Evolutionary conservation across 2,329 filamentous ascomycete genomes (phyloP).

Genomic region (Ascochyta koolunga): DNA sequence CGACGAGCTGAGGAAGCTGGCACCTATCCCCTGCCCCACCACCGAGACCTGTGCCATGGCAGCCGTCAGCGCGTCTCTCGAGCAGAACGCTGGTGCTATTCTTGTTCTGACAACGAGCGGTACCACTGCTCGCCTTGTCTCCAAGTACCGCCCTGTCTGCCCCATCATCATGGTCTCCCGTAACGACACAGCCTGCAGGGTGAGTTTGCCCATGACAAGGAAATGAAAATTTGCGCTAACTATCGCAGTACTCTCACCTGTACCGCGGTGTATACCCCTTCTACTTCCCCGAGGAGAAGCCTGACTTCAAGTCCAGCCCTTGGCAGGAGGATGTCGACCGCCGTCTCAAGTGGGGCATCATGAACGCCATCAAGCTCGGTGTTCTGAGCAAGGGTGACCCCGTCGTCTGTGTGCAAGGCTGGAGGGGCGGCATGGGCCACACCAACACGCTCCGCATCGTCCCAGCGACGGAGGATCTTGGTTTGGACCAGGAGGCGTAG

Average conservation of each 20-base stretch:
- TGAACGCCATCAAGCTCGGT: constrained; percentile 81
- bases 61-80: constrained; percentile 91
- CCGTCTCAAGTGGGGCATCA: constrained; percentile 96
- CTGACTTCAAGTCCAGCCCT: constrained; percentile 88
- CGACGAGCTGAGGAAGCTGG: constrained; percentile 87
- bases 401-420: constrained; percentile 85
- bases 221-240: constrained; percentile 20
- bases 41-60: constrained; percentile 97
- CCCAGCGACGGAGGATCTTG: constrained; percentile 57
- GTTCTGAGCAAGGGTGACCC: constrained; percentile 74
- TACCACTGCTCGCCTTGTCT: constrained; percentile 90
- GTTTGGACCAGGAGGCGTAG: constrained; percentile 55
- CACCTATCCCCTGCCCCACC: constrained; percentile 81
- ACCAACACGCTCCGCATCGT: constrained; percentile 75
- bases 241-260: constrained; percentile 76
- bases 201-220: constrained; percentile 46
- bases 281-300: constrained; percentile 90
- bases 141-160: constrained; percentile 98
- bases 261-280: constrained; percentile 99
- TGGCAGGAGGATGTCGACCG: constrained; percentile 99
- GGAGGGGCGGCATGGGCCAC: constrained; percentile 90
- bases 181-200: constrained; percentile 77
- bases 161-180: constrained; percentile 99
- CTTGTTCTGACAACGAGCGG: constrained; percentile 95
- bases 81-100: constrained; percentile 95